Evolutionary conservation across 108 stramenopile genomes (phyloP), one percentile per base, ranked within the genome.

Genomic region (Epithemia pelagica): DNA sequence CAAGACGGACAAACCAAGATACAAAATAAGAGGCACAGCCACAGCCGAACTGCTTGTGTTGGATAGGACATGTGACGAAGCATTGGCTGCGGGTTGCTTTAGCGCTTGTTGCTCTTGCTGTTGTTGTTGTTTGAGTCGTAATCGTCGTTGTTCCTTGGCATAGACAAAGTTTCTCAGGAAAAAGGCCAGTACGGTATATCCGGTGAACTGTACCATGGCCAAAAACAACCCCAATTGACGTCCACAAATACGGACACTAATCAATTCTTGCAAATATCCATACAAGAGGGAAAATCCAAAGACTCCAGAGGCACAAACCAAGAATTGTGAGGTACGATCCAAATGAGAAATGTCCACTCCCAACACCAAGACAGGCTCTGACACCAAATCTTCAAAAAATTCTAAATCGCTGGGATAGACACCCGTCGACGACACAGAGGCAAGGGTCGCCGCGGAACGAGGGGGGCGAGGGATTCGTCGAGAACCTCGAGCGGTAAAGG

Each of bases 181-280:
- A 70, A 78, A 88, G 5, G 82, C 71, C 57, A 81, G 74, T 15
- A 87, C 25, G 8, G 88, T 82, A 61, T 95, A 95, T 15, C 88
- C 91, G 27, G 65, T 62, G 65, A 95, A 95, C 61, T 95, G 94
- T 20, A 79, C 65, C 68, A 73, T 73, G 1, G 90, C 88, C 30
- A 92, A 72, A 65, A 92, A 95, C 28, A 95, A 75, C 25, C 89
- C 88, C 23, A 95, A 66, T 60, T 92, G 80, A 46, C 91, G 84
- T 70, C 80, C 69, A 69, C 84, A 92, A 15, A 95, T 52, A 28
- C 78, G 59, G 8, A 95, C 94, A 25, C 78, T 81, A 33, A 92
- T 79, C 54, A 95, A 75, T 69, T 95, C 94, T 68, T 95, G 94
- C 51, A 95, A 62, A 66, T 82, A 95, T 24, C 90, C 94, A 64